These are phyloP conservation scores for Akebia trifoliata DNA, from an alignment of 164 flowering plant species.

Conservation along the genomic window DNA sequence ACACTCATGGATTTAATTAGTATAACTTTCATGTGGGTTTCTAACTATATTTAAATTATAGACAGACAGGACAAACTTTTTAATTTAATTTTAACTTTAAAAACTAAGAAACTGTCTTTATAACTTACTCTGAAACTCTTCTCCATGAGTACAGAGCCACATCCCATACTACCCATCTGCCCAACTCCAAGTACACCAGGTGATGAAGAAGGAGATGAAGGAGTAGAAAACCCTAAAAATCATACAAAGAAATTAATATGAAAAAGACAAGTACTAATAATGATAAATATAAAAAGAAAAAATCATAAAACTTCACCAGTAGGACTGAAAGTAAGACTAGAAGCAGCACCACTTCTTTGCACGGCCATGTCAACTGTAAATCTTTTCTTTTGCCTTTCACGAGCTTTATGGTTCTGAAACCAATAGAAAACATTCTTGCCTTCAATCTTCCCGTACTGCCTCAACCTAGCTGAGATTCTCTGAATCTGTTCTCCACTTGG, in stretches of 20 bases:
- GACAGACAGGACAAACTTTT: no score
- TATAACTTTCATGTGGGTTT: no score
- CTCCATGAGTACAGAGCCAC: constrained; percentile 64
- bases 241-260: neutral
- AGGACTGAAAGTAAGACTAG: neutral
- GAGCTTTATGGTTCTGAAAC: constrained; percentile 98
- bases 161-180: constrained; percentile 50
- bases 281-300: neutral
- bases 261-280: neutral
- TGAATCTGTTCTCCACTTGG: constrained; percentile 91
- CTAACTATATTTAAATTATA: no score
- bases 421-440: constrained; percentile 98
- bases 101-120: no score
- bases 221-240: constrained; percentile 29
- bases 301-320: neutral
- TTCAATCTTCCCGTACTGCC: constrained; percentile 92
- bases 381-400: constrained; percentile 89
- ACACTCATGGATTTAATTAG: no score
- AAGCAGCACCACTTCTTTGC: constrained; percentile 19
- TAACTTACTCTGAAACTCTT: constrained; percentile 63
- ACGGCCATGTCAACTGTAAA: constrained; percentile 38
- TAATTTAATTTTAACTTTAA: no score
- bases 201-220: constrained; percentile 32
- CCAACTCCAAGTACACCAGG: constrained; percentile 36
- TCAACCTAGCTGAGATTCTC: constrained; percentile 69